A percentile compares a stretch with the other conserved stretches of the same genome.
Conservation (phyloP, 441 rosid species). For the Raphanus hybrid region DNA sequence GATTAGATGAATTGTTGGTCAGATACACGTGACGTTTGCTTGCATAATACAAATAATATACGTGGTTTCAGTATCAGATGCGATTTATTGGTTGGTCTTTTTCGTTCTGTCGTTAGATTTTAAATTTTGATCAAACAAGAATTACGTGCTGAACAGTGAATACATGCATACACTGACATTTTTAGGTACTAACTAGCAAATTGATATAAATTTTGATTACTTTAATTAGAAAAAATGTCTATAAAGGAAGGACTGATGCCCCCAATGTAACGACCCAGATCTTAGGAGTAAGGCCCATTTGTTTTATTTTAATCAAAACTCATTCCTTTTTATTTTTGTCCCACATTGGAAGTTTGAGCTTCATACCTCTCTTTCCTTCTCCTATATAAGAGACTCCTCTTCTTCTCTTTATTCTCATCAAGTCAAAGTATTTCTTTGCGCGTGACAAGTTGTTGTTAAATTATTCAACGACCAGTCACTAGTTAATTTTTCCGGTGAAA, state of each 20-base stretch:
- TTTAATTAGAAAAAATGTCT: background rate
- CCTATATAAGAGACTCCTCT: no score
- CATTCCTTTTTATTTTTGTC: no score
- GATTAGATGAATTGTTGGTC: background rate
- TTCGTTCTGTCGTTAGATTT: background rate
- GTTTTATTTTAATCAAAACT: no score
- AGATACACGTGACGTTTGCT: constrained; percentile 21
- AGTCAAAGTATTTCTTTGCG: no score
- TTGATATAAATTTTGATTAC: background rate
- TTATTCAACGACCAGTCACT: no score
- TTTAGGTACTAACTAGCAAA: background rate
- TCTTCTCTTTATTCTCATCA: no score
- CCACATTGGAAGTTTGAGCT: no score
- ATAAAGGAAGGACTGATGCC: background rate
- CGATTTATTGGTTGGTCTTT: background rate
- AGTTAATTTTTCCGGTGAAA: no score
- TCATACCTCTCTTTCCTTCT: no score
- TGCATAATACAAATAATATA: constrained; percentile 3
- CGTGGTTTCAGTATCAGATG: constrained; percentile 7
- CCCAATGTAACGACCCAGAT: no score
- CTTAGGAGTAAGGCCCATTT: no score
- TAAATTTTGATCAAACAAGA: background rate
- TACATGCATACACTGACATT: background rate
- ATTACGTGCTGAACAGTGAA: background rate
- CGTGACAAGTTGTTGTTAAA: no score